phyloP scores from a whole-genome alignment of 2,329 filamentous ascomycete species.

The Aspergillus quadrilineatus region DNA sequence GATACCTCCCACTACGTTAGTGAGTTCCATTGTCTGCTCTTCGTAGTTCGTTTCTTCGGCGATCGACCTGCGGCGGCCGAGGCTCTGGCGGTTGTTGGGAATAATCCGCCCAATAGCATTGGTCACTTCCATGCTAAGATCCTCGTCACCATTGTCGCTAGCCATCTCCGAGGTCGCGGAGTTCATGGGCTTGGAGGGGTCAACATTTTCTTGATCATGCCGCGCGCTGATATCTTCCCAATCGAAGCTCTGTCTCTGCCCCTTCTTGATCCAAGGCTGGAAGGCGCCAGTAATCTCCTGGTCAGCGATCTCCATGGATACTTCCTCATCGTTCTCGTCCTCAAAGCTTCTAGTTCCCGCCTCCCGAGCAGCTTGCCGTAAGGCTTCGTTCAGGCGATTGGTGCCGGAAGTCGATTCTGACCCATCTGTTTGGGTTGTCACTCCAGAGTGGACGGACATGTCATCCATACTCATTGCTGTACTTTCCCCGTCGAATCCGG shows the following conservation, averaged over 20 bases:
- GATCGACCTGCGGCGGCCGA: constrained; percentile 44
- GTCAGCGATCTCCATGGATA: constrained; percentile 76
- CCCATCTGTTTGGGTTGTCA: constrained; percentile 58
- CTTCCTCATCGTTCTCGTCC: constrained; percentile 62
- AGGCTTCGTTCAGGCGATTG: constrained; percentile 71
- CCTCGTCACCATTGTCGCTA: constrained; percentile 56
- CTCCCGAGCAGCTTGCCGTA: constrained; percentile 70
- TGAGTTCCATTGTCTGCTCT: constrained; percentile 51
- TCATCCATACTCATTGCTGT: constrained; percentile 84
- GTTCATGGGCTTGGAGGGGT: constrained; percentile 30
- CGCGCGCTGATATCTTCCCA: constrained; percentile 43
- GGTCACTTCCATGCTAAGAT: constrained; percentile 94
- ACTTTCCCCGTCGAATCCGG: constrained; percentile 62
- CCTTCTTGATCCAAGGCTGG: constrained; percentile 49
- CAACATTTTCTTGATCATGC: constrained; percentile 48
- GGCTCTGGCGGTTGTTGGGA: constrained; percentile 41
- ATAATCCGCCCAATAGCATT: constrained; percentile 78
- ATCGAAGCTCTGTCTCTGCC: constrained; percentile 42
- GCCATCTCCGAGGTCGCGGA: constrained; percentile 19
- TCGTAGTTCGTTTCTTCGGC: constrained; percentile 47
- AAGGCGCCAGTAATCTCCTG: constrained; percentile 55
- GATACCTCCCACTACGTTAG: constrained; percentile 45
- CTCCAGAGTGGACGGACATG: constrained; percentile 66
- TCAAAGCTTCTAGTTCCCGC: constrained; percentile 72
- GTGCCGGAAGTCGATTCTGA: constrained; percentile 61